These are phyloP conservation scores for Starmerella vaccinii DNA, from an alignment of 805 yeast genomes.

Conservation along the genomic window DNA sequence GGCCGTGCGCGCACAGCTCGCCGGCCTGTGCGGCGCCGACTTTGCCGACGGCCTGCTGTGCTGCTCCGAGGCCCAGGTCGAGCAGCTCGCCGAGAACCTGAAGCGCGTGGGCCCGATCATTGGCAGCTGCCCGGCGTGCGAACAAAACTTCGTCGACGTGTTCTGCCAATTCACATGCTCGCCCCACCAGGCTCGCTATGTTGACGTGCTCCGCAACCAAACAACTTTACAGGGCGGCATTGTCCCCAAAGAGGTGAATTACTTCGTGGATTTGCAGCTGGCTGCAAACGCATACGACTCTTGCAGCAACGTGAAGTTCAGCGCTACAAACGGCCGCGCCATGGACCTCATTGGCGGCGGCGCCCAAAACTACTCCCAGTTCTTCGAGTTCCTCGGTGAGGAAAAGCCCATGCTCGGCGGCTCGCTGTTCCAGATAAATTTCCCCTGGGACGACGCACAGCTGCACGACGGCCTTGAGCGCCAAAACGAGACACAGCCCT, in stretches of 20 bases:
- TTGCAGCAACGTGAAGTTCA: slow-evolving; percentile 79
- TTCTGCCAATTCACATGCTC: slow-evolving; percentile 86
- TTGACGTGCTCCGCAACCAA: slow-evolving; percentile 51
- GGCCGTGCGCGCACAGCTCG: slow-evolving; percentile 37
- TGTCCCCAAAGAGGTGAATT: slow-evolving; percentile 62
- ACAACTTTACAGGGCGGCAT: slow-evolving; percentile 41
- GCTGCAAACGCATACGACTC: slow-evolving; percentile 67
- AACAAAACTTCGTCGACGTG: slow-evolving; percentile 68
- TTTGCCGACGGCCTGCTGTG: slow-evolving; percentile 45
- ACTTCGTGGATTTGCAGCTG: slow-evolving; percentile 46
- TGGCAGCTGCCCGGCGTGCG: slow-evolving; percentile 90
- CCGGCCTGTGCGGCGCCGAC: slow-evolving; percentile 60
- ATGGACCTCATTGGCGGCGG: slow-evolving; percentile 99
- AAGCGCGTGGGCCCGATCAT: slow-evolving; percentile 70
- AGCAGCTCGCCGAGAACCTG: slow-evolving; percentile 45
- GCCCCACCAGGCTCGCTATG: slow-evolving; percentile 64
- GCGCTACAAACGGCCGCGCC: slow-evolving; percentile 91
- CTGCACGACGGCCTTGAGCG: not conserved
- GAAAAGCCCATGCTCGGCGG: slow-evolving; percentile 92
- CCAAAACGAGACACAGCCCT: slow-evolving; percentile 29
- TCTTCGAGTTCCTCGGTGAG: slow-evolving; percentile 84
- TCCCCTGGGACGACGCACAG: slow-evolving; percentile 37
- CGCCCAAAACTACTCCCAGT: slow-evolving; percentile 59
- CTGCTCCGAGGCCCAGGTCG: slow-evolving; percentile 55
- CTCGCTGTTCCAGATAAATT: slow-evolving; percentile 88